phyloP scores from a whole-genome alignment of 1,284 basidiomycete species.

The Mycosarcoma maydis region DNA sequence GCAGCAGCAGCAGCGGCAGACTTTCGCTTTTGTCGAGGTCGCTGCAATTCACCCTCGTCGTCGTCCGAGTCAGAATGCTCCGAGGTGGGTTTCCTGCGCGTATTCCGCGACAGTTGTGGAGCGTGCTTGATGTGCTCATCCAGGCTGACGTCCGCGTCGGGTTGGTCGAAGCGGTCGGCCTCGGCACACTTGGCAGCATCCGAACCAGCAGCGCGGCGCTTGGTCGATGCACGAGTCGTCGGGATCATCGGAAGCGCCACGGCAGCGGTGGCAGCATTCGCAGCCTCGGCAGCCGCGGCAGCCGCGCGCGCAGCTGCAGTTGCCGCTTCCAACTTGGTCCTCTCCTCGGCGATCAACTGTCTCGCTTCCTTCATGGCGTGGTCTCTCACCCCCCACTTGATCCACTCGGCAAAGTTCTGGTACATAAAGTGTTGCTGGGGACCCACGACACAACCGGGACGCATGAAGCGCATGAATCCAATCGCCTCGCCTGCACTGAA shows the following conservation, averaged over 20 bases:
- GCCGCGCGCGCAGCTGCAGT: conserved; percentile 3
- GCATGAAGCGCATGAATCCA: conserved; percentile 96
- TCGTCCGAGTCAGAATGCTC: conserved; percentile 9
- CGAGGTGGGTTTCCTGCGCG: conserved; percentile 7
- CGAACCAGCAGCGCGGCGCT: conserved; percentile 17
- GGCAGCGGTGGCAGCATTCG: not conserved
- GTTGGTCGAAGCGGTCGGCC: conserved; percentile 19
- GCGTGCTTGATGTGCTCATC: conserved; percentile 17
- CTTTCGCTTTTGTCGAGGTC: conserved; percentile 30
- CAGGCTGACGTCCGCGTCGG: conserved; percentile 7
- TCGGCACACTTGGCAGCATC: conserved; percentile 15
- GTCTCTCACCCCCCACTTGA: conserved; percentile 60
- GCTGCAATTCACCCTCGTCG: conserved; percentile 11
- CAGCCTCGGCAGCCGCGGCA: not conserved
- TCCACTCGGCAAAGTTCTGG: conserved; percentile 71
- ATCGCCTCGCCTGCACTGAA: conserved; percentile 98
- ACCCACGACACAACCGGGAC: conserved; percentile 94
- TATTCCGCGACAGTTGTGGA: not conserved
- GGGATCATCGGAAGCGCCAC: not conserved
- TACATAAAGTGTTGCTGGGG: conserved; percentile 88
- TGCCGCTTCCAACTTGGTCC: conserved; percentile 12
- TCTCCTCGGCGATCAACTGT: conserved; percentile 26
- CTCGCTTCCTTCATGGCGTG: conserved; percentile 32
- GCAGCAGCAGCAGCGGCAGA: not conserved
- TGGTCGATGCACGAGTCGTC: conserved; percentile 5